Evolutionary conservation across 2,329 filamentous ascomycete genomes (phyloP).

Genomic region (Corniculantispora saksenae): DNA sequence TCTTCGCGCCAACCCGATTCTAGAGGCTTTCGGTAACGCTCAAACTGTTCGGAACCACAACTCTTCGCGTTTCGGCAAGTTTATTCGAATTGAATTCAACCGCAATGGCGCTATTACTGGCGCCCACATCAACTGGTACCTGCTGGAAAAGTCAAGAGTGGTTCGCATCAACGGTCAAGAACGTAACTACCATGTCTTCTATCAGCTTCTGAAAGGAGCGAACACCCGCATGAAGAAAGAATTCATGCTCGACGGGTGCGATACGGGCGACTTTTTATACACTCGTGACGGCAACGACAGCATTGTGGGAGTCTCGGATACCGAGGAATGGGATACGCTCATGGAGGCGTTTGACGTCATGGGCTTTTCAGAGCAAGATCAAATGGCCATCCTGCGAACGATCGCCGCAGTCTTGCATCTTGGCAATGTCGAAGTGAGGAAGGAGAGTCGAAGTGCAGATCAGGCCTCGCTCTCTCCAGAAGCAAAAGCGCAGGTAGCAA

Average conservation of each 20-base stretch:
- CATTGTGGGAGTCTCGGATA: slow-evolving; percentile 87
- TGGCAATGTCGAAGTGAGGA: slow-evolving; percentile 86
- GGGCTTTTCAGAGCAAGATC: slow-evolving; percentile 86
- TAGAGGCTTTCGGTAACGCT: slow-evolving; percentile 97
- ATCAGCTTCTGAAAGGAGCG: slow-evolving; percentile 87
- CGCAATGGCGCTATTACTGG: slow-evolving; percentile 86
- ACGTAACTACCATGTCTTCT: slow-evolving; percentile 96
- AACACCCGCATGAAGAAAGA: slow-evolving; percentile 71
- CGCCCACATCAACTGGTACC: slow-evolving; percentile 97
- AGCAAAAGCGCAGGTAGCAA: slow-evolving; percentile 71
- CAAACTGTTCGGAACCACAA: slow-evolving; percentile 98
- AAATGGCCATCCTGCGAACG: slow-evolving; percentile 78
- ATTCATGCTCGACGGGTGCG: slow-evolving; percentile 72
- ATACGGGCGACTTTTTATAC: slow-evolving; percentile 87
- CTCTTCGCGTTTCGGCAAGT: slow-evolving; percentile 97
- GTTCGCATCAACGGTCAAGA: slow-evolving; percentile 85
- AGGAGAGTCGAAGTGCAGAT: slow-evolving; percentile 87
- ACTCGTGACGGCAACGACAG: slow-evolving; percentile 88
- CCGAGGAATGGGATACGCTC: slow-evolving; percentile 83
- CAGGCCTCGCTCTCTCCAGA: slow-evolving; percentile 82
- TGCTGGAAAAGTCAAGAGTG: slow-evolving; percentile 96
- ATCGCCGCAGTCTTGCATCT: slow-evolving; percentile 90
- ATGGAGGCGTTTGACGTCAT: slow-evolving; percentile 94
- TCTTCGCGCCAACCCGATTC: slow-evolving; percentile 89
- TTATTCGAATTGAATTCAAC: slow-evolving; percentile 95